phyloP scores from a whole-genome alignment of 495 filamentous ascomycete genomes.

The Penicillium ucsense region DNA sequence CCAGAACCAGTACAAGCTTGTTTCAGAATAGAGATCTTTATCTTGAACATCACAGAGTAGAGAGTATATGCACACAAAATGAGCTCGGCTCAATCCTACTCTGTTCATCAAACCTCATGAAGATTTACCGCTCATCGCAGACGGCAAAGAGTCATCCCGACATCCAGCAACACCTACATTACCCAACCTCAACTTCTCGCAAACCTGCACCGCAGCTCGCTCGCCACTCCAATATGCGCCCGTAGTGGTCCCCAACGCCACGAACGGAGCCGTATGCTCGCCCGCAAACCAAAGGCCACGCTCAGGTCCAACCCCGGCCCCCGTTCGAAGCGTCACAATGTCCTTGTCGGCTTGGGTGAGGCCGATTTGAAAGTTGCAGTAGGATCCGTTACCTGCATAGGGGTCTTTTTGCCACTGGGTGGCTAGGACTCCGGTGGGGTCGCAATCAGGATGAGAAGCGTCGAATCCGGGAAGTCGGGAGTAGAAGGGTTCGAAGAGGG shows the following conservation, averaged over 20 bases:
- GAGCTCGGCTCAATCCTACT: no score
- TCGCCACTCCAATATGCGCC: slow-evolving; percentile 93
- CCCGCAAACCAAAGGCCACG: slow-evolving; percentile 84
- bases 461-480: slow-evolving; percentile 61
- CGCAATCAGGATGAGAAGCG: slow-evolving; percentile 41
- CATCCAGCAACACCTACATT: slow-evolving; percentile 14
- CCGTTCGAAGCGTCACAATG: slow-evolving; percentile 55
- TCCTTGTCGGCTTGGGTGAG: slow-evolving; percentile 58
- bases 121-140: slow-evolving; percentile 5
- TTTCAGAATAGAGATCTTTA: no score
- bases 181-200: slow-evolving; percentile 24
- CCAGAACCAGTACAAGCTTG: no score
- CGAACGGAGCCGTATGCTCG: slow-evolving; percentile 88
- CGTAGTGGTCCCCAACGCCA: slow-evolving; percentile 75
- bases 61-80: no score
- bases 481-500: slow-evolving; percentile 54
- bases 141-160: slow-evolving; percentile 32
- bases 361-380: slow-evolving; percentile 80
- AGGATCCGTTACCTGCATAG: slow-evolving; percentile 81
- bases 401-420: slow-evolving; percentile 79
- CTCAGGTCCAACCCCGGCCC: slow-evolving; percentile 48
- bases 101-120: background rate
- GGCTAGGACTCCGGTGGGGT: slow-evolving; percentile 51
- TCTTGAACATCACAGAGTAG: no score
- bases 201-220: slow-evolving; percentile 58